Evolutionary conservation across 106 monocot genomes (phyloP).

Genomic region (Platanthera zijinensis): DNA sequence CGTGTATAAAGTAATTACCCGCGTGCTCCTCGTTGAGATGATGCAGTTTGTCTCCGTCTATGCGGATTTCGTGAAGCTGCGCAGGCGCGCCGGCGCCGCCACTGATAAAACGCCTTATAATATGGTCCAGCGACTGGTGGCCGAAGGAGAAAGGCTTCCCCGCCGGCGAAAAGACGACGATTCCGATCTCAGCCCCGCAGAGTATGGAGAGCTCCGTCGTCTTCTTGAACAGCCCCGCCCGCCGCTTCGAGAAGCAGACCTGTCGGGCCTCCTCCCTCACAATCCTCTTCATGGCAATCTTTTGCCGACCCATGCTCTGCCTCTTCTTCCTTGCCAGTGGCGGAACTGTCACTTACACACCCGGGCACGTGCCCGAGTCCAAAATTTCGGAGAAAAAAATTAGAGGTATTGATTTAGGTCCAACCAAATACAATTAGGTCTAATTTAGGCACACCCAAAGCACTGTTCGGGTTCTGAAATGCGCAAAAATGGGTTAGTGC

Average conservation of each 20-base stretch:
- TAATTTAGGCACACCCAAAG: too few species aligned
- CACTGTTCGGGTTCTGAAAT: too few species aligned
- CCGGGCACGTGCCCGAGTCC: too few species aligned
- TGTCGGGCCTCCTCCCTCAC: constrained; percentile 15
- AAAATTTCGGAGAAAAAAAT: too few species aligned
- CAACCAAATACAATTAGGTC: too few species aligned
- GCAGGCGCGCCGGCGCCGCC: neutral
- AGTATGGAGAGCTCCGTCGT: constrained; percentile 8
- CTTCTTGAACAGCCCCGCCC: constrained; percentile 15
- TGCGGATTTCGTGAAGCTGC: neutral
- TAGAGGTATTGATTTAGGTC: too few species aligned
- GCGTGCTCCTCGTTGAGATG: constrained; percentile 6
- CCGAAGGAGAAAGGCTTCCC: constrained; percentile 13
- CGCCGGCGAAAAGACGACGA: constrained; percentile 9
- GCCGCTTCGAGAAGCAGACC: constrained; percentile 14
- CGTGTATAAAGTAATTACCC: neutral
- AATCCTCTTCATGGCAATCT: constrained; percentile 16
- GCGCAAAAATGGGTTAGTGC: too few species aligned
- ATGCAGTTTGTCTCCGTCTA: neutral
- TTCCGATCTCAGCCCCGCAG: constrained; percentile 8
- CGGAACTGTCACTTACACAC: too few species aligned
- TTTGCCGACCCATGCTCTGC: constrained; percentile 12
- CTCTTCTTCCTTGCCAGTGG: constrained; percentile 7
- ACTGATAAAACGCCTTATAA: neutral
- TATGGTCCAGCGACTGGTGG: neutral